These are phyloP conservation scores for Chamaecrista fasciculata DNA, from an alignment of 306 rosid genomes.

Conservation along the genomic window DNA sequence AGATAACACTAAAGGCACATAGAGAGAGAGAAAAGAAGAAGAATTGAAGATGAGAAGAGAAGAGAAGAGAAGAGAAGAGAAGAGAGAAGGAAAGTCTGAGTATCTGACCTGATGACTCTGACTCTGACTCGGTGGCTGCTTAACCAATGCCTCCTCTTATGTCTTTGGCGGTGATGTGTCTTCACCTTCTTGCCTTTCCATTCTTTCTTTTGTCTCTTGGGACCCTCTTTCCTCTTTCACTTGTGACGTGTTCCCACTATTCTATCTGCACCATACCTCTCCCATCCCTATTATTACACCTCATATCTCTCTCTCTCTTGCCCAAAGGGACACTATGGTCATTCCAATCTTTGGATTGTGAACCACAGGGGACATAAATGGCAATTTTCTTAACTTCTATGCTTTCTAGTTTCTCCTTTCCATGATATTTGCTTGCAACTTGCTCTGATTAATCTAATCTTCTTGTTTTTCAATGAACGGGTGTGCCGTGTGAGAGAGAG, in stretches of 20 bases:
- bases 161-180: conserved; percentile 37
- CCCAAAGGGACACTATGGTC: neutral
- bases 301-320: neutral
- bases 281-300: neutral
- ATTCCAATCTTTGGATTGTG: neutral
- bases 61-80: neutral
- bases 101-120: neutral
- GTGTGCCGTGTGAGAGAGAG: neutral
- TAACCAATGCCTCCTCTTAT: neutral
- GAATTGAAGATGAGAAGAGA: neutral
- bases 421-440: no score
- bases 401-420: neutral
- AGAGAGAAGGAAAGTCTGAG: no score
- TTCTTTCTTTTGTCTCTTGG: no score
- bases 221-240: no score
- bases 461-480: neutral
- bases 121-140: neutral
- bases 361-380: neutral
- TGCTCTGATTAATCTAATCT: conserved; percentile 30
- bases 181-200: conserved; percentile 32
- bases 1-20: neutral
- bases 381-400: neutral
- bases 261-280: conserved; percentile 48
- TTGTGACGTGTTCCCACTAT: conserved; percentile 51
- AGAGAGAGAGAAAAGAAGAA: neutral